Conservation (phyloP, 2,329 filamentous ascomycete genomes). For the Curvularia sp. region DNA sequence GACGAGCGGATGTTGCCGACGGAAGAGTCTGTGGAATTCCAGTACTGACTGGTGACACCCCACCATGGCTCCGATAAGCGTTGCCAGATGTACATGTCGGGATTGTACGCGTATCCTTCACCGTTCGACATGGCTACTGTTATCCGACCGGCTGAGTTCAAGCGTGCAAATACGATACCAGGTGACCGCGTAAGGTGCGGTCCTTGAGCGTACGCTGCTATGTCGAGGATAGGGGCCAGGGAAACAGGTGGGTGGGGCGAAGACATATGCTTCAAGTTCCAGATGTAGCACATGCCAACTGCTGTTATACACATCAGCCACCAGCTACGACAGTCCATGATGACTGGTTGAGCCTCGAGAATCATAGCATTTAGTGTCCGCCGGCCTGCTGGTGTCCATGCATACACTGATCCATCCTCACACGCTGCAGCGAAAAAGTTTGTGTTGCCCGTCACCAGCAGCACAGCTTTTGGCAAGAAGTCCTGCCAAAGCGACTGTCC, state of each 20-base stretch:
- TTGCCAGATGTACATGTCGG: slow-evolving; percentile 89
- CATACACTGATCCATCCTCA: slow-evolving; percentile 87
- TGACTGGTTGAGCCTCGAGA: slow-evolving; percentile 90
- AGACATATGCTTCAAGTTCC: slow-evolving; percentile 84
- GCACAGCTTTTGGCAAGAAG: slow-evolving; percentile 82
- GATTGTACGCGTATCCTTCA: slow-evolving; percentile 90
- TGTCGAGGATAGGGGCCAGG: slow-evolving; percentile 85
- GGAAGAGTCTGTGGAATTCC: slow-evolving; percentile 95
- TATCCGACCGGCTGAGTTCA: slow-evolving; percentile 86
- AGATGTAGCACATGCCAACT: slow-evolving; percentile 88
- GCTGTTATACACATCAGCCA: slow-evolving; percentile 92
- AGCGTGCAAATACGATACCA: slow-evolving; percentile 85
- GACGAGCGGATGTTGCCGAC: slow-evolving; percentile 80
- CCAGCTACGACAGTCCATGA: slow-evolving; percentile 86
- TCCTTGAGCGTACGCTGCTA: slow-evolving; percentile 80
- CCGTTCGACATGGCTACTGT: slow-evolving; percentile 93
- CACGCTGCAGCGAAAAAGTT: slow-evolving; percentile 92
- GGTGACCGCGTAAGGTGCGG: slow-evolving; percentile 80
- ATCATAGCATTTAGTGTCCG: slow-evolving; percentile 84
- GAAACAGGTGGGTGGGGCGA: slow-evolving; percentile 90
- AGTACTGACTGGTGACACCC: slow-evolving; percentile 97
- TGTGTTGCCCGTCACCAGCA: slow-evolving; percentile 89
- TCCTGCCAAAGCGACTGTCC: slow-evolving; percentile 91
- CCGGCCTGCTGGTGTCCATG: slow-evolving; percentile 91
- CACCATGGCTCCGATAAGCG: slow-evolving; percentile 97